A percentile compares a stretch with the other conserved stretches of the same genome.
phyloP scores from a whole-genome alignment of 164 flowering plant genomes.

The Magnolia officinalis region DNA sequence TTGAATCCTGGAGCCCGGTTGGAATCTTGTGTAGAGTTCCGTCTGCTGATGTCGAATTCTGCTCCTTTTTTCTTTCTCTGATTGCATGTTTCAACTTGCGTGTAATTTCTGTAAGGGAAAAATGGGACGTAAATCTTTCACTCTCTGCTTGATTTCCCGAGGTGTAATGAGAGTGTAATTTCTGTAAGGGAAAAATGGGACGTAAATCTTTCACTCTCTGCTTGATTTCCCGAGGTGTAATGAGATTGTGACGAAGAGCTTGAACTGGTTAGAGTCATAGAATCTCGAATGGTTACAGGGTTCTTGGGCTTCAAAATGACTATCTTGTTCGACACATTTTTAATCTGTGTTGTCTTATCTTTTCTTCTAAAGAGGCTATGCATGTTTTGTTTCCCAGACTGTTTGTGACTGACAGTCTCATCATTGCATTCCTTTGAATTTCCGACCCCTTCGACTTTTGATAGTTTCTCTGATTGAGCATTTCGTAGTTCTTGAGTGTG shows the following conservation, averaged over 20 bases:
- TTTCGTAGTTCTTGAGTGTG: slow-evolving; percentile 38
- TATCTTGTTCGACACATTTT: slow-evolving; percentile 44
- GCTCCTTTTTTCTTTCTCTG: slow-evolving; percentile 46
- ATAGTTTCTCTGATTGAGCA: slow-evolving; percentile 13
- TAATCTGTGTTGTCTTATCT: slow-evolving; percentile 26
- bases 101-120: slow-evolving; percentile 66
- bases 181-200: slow-evolving; percentile 66
- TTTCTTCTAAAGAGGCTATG: slow-evolving; percentile 55
- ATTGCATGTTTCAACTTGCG: slow-evolving; percentile 62
- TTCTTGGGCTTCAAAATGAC: slow-evolving; percentile 73
- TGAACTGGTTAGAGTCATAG: slow-evolving; percentile 23
- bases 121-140: slow-evolving; percentile 42
- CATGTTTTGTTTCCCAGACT: slow-evolving; percentile 15
- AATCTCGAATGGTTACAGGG: slow-evolving; percentile 23
- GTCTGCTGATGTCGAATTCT: slow-evolving; percentile 30
- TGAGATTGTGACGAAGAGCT: slow-evolving; percentile 23
- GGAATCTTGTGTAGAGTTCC: slow-evolving; percentile 22
- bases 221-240: slow-evolving; percentile 21
- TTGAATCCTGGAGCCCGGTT: slow-evolving; percentile 16
- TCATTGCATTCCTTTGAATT: slow-evolving; percentile 19
- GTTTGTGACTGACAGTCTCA: slow-evolving; percentile 32
- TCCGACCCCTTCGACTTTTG: slow-evolving; percentile 7
- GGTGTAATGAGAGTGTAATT: slow-evolving; percentile 40
- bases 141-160: slow-evolving; percentile 21
- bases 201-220: slow-evolving; percentile 25